phyloP scores from a whole-genome alignment of 768 basidiomycete species.

The Mycena albidolilacea region DNA sequence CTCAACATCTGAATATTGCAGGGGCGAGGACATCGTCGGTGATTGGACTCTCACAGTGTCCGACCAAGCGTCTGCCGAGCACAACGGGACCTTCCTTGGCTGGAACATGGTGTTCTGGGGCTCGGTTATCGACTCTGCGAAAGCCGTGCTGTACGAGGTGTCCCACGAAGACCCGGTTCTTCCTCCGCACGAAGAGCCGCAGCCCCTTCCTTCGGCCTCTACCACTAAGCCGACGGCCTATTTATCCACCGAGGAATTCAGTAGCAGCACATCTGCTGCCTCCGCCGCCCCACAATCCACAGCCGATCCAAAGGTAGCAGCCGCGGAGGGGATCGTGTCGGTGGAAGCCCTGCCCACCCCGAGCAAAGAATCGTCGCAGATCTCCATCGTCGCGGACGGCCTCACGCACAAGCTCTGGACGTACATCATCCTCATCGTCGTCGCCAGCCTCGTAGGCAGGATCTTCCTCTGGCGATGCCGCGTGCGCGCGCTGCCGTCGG shows the following conservation, averaged over 20 bases:
- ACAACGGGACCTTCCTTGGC: slow-evolving; percentile 86
- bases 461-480: slow-evolving; percentile 87
- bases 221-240: slow-evolving; percentile 87
- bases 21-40: slow-evolving; percentile 94
- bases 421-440: slow-evolving; percentile 63
- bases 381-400: slow-evolving; percentile 22
- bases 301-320: not conserved
- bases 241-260: slow-evolving; percentile 77
- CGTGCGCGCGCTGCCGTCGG: slow-evolving; percentile 49
- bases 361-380: slow-evolving; percentile 20
- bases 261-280: slow-evolving; percentile 72
- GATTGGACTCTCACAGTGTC: slow-evolving; percentile 91
- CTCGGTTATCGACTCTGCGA: slow-evolving; percentile 80
- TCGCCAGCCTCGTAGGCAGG: slow-evolving; percentile 78
- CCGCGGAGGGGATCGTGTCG: not conserved
- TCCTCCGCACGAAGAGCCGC: slow-evolving; percentile 57
- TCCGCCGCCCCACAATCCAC: slow-evolving; percentile 42
- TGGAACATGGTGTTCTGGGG: slow-evolving; percentile 98
- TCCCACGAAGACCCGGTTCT: slow-evolving; percentile 67
- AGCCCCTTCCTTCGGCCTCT: slow-evolving; percentile 54
- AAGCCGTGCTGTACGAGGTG: slow-evolving; percentile 74
- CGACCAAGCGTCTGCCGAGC: slow-evolving; percentile 74
- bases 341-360: slow-evolving; percentile 11
- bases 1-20: slow-evolving; percentile 46
- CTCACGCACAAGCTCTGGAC: slow-evolving; percentile 15